Conservation (phyloP, 345 rosid genomes). For the Bruguiera parviflora region DNA sequence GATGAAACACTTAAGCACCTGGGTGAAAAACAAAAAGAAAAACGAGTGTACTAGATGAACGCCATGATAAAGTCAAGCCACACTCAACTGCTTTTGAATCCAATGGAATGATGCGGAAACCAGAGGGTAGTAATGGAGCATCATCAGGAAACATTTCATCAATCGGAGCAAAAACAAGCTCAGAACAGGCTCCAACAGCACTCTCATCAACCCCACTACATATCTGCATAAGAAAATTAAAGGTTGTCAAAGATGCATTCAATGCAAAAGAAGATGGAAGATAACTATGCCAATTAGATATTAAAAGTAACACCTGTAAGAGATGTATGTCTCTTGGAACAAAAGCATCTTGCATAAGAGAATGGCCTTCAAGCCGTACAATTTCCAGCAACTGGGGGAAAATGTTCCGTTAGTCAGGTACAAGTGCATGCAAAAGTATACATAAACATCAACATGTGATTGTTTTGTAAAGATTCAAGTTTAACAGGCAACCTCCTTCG, state of each 20-base stretch:
- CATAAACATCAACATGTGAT: not conserved
- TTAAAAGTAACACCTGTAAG: slow-evolving; percentile 59
- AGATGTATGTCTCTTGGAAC: slow-evolving; percentile 90
- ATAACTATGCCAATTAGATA: not conserved
- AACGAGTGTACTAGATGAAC: not conserved
- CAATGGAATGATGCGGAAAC: slow-evolving; percentile 87
- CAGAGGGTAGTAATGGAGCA: slow-evolving; percentile 95
- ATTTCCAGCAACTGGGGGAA: slow-evolving; percentile 79
- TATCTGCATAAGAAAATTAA: slow-evolving; percentile 43
- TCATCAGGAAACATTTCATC: slow-evolving; percentile 98
- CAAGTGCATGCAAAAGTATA: not conserved
- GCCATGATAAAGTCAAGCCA: not conserved
- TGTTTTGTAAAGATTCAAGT: too few relatives aligned
- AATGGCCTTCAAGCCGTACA: slow-evolving; percentile 90
- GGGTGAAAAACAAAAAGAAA: not conserved
- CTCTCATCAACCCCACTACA: slow-evolving; percentile 94
- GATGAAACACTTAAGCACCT: slow-evolving; percentile 12
- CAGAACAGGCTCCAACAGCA: slow-evolving; percentile 89
- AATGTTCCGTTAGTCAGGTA: not conserved
- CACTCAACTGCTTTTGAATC: slow-evolving; percentile 76
- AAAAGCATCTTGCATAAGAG: slow-evolving; percentile 88
- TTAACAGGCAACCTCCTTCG: not conserved
- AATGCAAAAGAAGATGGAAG: not conserved
- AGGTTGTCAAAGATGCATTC: slow-evolving; percentile 1
- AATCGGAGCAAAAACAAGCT: slow-evolving; percentile 92